These are phyloP conservation scores for Lolium multiflorum DNA, from an alignment of 176 grass and related monocot species.

Conservation along the genomic window DNA sequence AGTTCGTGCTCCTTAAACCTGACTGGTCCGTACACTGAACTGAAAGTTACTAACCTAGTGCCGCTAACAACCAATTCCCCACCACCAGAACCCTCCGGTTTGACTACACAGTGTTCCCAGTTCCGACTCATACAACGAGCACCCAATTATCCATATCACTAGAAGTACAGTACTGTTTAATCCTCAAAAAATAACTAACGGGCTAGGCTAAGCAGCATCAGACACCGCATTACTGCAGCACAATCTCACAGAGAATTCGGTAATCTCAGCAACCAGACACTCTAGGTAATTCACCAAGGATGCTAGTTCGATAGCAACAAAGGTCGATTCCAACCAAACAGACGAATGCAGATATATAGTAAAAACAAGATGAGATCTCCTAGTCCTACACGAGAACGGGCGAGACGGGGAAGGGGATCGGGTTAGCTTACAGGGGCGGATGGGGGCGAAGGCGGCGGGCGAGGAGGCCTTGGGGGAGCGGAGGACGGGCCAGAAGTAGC, in stretches of 20 bases:
- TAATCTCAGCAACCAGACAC: not conserved
- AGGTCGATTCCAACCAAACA: not conserved
- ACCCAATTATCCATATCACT: not conserved
- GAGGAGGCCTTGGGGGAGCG: slow-evolving; percentile 42
- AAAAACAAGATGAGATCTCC: slow-evolving; percentile 2
- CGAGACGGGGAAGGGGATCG: not conserved
- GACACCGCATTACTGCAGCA: not conserved
- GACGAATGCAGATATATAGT: no score
- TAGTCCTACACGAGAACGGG: not conserved
- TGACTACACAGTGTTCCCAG: not conserved
- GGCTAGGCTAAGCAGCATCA: not conserved
- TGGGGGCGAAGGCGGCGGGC: slow-evolving; percentile 50
- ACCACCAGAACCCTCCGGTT: not conserved
- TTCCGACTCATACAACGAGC: not conserved
- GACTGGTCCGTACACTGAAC: not conserved
- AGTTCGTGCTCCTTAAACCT: not conserved
- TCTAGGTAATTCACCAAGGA: not conserved
- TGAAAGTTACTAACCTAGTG: not conserved
- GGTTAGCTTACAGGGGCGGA: slow-evolving; percentile 73
- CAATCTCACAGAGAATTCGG: not conserved
- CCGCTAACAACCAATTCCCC: not conserved
- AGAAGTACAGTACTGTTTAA: not conserved
- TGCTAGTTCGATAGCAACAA: not conserved
- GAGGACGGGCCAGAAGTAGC: slow-evolving; percentile 96
- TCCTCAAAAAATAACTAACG: no score